phyloP scores from a whole-genome alignment of 495 filamentous ascomycete species.

The Talaromyces adpressus region DNA sequence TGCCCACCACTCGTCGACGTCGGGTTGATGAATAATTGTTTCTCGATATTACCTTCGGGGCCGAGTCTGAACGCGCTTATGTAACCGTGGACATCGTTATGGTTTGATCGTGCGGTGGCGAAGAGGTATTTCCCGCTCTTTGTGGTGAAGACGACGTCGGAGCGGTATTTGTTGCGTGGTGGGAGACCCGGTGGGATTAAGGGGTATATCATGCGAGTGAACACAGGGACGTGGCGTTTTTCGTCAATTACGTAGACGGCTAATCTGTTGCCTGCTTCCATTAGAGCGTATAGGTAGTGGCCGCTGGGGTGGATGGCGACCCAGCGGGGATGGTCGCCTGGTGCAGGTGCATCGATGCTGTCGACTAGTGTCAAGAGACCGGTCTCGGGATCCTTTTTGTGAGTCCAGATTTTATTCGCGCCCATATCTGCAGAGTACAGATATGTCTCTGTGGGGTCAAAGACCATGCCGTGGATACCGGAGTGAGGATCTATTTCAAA shows the following conservation, averaged over 20 bases:
- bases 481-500: slow-evolving; percentile 67
- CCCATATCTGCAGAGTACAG: slow-evolving; percentile 80
- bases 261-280: slow-evolving; percentile 77
- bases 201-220: slow-evolving; percentile 68
- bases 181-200: slow-evolving; percentile 62
- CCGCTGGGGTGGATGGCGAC: slow-evolving; percentile 71
- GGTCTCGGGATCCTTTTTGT: slow-evolving; percentile 57
- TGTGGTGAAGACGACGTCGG: slow-evolving; percentile 68
- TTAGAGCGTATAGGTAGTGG: slow-evolving; percentile 73
- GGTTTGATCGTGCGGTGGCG: slow-evolving; percentile 72
- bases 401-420: slow-evolving; percentile 82
- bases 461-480: slow-evolving; percentile 84
- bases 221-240: slow-evolving; percentile 69
- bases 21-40: slow-evolving; percentile 70
- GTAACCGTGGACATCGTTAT: slow-evolving; percentile 69
- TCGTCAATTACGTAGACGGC: slow-evolving; percentile 75
- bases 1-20: slow-evolving; percentile 82
- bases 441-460: slow-evolving; percentile 76
- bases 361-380: slow-evolving; percentile 62
- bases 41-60: slow-evolving; percentile 62
- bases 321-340: slow-evolving; percentile 75
- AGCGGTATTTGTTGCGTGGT: slow-evolving; percentile 55
- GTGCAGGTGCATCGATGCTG: slow-evolving; percentile 59
- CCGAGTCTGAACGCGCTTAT: slow-evolving; percentile 69
- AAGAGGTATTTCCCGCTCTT: slow-evolving; percentile 63